These are phyloP conservation scores for Polyrhizophydium stewartii DNA, from an alignment of 371 early-diverging fungal species.

Conservation along the genomic window DNA sequence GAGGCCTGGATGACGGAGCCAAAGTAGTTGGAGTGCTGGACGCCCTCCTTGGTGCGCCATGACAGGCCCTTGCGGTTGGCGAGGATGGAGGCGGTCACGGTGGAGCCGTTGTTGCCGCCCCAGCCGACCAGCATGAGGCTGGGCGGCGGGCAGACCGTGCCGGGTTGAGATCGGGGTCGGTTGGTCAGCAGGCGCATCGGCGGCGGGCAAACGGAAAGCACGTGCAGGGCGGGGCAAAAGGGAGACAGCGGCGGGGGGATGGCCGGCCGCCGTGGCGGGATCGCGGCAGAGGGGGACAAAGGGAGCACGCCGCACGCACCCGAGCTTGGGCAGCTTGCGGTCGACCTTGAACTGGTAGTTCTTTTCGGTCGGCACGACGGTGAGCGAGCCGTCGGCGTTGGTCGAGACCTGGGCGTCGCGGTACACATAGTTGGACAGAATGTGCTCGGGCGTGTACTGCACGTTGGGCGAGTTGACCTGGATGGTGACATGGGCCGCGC, in stretches of 20 bases:
- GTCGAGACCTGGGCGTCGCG: conserved; percentile 76
- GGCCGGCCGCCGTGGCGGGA: no score
- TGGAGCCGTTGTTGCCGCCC: conserved; percentile 98
- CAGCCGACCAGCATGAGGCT: conserved; percentile 96
- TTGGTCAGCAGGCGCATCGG: background rate
- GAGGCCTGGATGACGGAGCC: conserved; percentile 94
- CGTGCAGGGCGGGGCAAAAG: no score
- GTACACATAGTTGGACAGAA: conserved; percentile 82
- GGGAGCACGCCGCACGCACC: conserved; percentile 47
- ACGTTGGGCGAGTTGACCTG: conserved; percentile 84
- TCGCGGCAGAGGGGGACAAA: no score
- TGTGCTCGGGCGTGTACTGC: conserved; percentile 75
- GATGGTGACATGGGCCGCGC: conserved; percentile 46
- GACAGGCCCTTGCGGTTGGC: conserved; percentile 82
- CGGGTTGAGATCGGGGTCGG: background rate
- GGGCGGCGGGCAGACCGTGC: background rate
- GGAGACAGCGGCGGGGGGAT: no score
- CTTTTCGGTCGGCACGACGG: conserved; percentile 80
- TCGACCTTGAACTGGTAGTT: conserved; percentile 86
- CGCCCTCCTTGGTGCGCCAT: conserved; percentile 92
- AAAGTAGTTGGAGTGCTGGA: conserved; percentile 90
- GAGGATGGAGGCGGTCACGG: conserved; percentile 90
- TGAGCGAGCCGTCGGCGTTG: conserved; percentile 56
- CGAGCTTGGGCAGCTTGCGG: conserved; percentile 69
- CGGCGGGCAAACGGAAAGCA: background rate